phyloP scores from a whole-genome alignment of 1,284 basidiomycete genomes.

The Microbotryum lychnidis-dioicae region DNA sequence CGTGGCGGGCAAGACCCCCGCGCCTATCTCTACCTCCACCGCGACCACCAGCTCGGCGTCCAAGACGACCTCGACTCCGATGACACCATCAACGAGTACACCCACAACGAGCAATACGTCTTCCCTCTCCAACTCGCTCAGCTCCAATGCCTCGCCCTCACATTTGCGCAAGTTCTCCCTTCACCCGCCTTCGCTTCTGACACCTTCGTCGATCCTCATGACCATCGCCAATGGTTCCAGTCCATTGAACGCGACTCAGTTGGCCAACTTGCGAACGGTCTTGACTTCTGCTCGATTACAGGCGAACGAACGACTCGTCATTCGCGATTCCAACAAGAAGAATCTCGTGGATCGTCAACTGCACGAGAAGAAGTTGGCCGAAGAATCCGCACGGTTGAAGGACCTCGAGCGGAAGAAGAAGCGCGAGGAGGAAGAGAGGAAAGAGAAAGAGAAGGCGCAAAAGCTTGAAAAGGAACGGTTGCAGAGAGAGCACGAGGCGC shows the following conservation, averaged over 20 bases:
- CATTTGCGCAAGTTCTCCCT: slow-evolving; percentile 19
- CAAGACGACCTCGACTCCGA: background rate
- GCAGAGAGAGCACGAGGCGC: slow-evolving; percentile 5
- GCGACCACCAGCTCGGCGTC: background rate
- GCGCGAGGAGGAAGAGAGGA: slow-evolving; percentile 17
- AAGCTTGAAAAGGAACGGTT: slow-evolving; percentile 7
- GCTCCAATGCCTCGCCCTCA: too few relatives aligned
- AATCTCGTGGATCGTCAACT: slow-evolving; percentile 8
- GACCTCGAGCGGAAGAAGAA: slow-evolving; percentile 14
- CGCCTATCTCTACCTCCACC: background rate
- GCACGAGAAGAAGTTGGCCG: slow-evolving; percentile 5
- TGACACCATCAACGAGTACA: too few relatives aligned
- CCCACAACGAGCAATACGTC: background rate
- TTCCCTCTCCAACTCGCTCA: too few relatives aligned
- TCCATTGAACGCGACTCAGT: background rate
- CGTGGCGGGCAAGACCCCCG: too few relatives aligned
- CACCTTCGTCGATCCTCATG: slow-evolving; percentile 8
- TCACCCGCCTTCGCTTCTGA: slow-evolving; percentile 5
- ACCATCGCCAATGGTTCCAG: slow-evolving; percentile 5
- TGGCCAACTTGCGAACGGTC: slow-evolving; percentile 13
- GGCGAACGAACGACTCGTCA: slow-evolving; percentile 9
- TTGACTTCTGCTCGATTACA: slow-evolving; percentile 9
- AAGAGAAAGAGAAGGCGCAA: slow-evolving; percentile 10
- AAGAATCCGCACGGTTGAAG: slow-evolving; percentile 12
- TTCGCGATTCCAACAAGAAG: slow-evolving; percentile 13